Evolutionary conservation across 352 stramenopile species (phyloP).

Genomic region (Labyrinthula sp.): DNA sequence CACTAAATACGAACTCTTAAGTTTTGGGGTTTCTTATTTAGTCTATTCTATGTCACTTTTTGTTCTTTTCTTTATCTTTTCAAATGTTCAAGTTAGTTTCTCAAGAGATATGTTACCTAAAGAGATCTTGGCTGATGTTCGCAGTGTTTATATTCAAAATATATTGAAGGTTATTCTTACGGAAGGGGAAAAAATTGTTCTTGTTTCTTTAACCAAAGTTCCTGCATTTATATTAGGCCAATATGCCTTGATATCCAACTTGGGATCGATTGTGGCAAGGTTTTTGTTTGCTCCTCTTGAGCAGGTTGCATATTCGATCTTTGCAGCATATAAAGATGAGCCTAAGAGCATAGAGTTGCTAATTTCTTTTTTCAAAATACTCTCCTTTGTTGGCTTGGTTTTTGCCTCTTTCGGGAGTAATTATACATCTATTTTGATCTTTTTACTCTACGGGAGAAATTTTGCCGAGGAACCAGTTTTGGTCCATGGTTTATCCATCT

Average conservation of each 20-base stretch:
- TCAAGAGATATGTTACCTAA: slow-evolving; percentile 3
- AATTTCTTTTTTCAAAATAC: slow-evolving; percentile 49
- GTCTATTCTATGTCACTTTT: background rate
- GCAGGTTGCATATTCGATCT: slow-evolving; percentile 56
- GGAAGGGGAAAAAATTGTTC: slow-evolving; percentile 59
- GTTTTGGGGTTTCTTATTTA: background rate
- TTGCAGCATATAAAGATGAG: slow-evolving; percentile 43
- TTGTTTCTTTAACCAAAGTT: slow-evolving; percentile 47
- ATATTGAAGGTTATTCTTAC: slow-evolving; percentile 58
- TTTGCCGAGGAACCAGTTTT: slow-evolving; percentile 43
- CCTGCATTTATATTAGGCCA: no score
- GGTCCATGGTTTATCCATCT: slow-evolving; percentile 42
- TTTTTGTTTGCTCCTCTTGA: slow-evolving; percentile 61
- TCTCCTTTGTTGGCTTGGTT: slow-evolving; percentile 50
- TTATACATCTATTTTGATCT: slow-evolving; percentile 49
- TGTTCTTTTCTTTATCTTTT: background rate
- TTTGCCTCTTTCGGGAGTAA: slow-evolving; percentile 53
- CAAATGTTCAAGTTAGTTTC: background rate
- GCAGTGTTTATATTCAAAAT: slow-evolving; percentile 53
- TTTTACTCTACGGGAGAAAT: slow-evolving; percentile 50
- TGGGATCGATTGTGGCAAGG: slow-evolving; percentile 53
- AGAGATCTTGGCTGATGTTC: slow-evolving; percentile 40
- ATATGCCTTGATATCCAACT: slow-evolving; percentile 60
- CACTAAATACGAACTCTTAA: slow-evolving; percentile 1
- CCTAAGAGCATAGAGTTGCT: slow-evolving; percentile 32